phyloP scores from a whole-genome alignment of 345 rosid genomes.

The Eucalyptus sp. region DNA sequence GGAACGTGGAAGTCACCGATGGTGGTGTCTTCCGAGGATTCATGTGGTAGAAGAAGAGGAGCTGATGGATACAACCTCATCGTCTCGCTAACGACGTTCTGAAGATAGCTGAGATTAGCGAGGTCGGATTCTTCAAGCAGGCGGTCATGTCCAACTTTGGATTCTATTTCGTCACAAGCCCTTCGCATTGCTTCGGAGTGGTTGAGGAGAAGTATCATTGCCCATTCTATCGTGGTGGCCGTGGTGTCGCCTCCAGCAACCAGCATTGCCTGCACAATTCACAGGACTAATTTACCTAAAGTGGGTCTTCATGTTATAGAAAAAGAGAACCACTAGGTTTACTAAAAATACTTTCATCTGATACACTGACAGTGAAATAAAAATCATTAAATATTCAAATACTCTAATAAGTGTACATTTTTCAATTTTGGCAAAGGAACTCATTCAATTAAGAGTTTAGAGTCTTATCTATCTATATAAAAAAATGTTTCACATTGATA shows the following conservation, averaged over 20 bases:
- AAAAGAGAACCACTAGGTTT: background rate
- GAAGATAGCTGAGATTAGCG: background rate
- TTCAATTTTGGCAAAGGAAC: background rate
- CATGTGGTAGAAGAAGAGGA: slow-evolving; percentile 1
- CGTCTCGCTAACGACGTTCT: slow-evolving; percentile 5
- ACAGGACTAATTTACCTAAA: background rate
- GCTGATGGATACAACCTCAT: background rate
- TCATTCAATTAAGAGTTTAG: background rate
- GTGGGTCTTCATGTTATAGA: background rate
- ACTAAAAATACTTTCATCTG: background rate
- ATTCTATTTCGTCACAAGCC: background rate
- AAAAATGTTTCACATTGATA: background rate
- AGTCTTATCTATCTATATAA: background rate
- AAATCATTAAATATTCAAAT: background rate
- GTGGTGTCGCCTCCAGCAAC: background rate
- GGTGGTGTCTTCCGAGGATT: slow-evolving; percentile 6
- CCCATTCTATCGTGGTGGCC: background rate
- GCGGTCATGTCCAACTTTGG: background rate
- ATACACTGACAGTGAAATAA: background rate
- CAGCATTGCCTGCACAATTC: background rate
- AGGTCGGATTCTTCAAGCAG: background rate
- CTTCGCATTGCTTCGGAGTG: background rate
- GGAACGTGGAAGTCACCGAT: slow-evolving; percentile 13
- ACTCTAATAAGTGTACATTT: background rate
- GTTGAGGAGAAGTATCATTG: background rate